These are phyloP conservation scores for Aspergillus luchuensis DNA, from an alignment of 2,329 filamentous ascomycete genomes.

Conservation along the genomic window DNA sequence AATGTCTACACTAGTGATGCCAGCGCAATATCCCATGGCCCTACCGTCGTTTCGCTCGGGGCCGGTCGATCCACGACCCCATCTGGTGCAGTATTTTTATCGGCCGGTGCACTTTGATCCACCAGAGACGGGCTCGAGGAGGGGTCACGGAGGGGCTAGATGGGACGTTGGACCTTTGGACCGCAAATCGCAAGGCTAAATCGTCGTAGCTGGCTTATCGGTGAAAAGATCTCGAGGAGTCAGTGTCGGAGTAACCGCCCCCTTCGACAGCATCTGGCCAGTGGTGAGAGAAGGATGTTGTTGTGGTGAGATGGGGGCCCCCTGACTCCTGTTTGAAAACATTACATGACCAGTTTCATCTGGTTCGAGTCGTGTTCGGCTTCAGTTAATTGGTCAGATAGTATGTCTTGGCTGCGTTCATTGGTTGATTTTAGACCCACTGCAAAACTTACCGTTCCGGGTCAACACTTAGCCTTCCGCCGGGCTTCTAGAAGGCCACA, in stretches of 20 bases:
- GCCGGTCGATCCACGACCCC: slow-evolving; percentile 2
- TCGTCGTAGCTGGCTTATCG: not conserved
- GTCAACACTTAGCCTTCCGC: not conserved
- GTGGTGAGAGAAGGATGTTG: not conserved
- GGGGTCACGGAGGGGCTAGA: not conserved
- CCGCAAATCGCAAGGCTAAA: not conserved
- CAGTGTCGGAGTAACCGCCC: not conserved
- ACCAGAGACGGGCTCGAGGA: not conserved
- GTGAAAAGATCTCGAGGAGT: not conserved
- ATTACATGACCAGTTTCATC: slow-evolving; percentile 15
- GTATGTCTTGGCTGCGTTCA: not conserved
- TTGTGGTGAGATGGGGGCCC: not conserved
- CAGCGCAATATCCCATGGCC: not conserved
- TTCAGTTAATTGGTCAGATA: slow-evolving; percentile 1
- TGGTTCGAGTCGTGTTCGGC: not conserved
- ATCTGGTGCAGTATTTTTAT: not conserved
- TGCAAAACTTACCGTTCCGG: slow-evolving; percentile 2
- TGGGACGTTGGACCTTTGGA: not conserved
- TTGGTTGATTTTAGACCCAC: not conserved
- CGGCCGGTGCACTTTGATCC: slow-evolving; percentile 1
- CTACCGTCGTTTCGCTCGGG: slow-evolving; percentile 1
- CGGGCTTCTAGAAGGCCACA: not conserved
- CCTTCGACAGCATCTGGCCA: not conserved
- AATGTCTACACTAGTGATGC: not conserved
- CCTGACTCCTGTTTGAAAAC: slow-evolving; percentile 5